Base-by-base conservation (phyloP, 352 stramenopile genomes). In the Phytopythium kandeliae region DNA sequence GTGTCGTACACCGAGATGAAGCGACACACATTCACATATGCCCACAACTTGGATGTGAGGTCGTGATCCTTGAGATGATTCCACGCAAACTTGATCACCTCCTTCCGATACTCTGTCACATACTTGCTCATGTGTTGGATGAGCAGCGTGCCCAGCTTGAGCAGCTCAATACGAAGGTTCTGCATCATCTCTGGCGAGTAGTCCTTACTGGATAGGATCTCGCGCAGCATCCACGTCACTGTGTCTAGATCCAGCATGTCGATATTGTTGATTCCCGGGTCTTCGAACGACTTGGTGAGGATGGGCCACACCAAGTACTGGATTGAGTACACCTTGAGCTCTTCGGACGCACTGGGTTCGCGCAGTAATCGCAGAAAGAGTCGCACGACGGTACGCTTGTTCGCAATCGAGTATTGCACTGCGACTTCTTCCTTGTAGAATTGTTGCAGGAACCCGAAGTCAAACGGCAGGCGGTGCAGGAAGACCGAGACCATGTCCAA, bases 11-110 rank as follows among this genome's bases (percentile, higher is more conserved):
- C 84, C 16, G 88, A 88, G 40, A 99, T 98, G 67, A 99, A 98
- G 11, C 87, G 83, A 46, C 95, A 98, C 0, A 99, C 84, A 60
- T 98, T 98, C 48, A 99, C 80, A 60, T 99, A 99, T 34, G 95
- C 95, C 89, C 95, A 98, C 34, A 98, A 82, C 66, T 99, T 99
- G 9, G 90, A 98, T 13, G 78, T 95, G 33, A 94, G 55, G 63
- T 98, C 91, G 19, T 97, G 89, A 1, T 84, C 87, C 69, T 98
- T 99, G 19, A 99, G 71, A 58, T 98, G 80, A 55, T 94, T 95
- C 96, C 95, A 99, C 31, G 96, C 96, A 83, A 98, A 99, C 69
- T 99, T 99, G 48, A 99, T 96, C 42, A 99, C 86, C 65, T 99
- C 95, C 52, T 98, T 98, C 53, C 93, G 74, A 57, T 97, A 83